A percentile compares a stretch with the other conserved stretches of the same genome.
Evolutionary conservation across 2,329 filamentous ascomycete species (phyloP).

Genomic region (Xylaria sp.): DNA sequence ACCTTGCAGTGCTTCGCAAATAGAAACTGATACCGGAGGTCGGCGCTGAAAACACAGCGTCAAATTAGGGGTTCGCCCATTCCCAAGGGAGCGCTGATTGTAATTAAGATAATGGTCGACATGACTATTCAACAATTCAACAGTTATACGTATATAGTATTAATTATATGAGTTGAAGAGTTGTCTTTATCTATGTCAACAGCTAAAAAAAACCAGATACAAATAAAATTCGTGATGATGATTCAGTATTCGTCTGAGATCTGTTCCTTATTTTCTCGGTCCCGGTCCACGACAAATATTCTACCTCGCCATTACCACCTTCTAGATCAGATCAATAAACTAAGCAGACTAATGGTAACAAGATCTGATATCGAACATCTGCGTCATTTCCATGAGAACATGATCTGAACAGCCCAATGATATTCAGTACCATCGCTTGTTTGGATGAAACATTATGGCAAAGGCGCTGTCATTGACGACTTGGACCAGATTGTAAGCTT

Average conservation of each 20-base stretch:
- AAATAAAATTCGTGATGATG: background rate
- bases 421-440: background rate
- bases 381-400: background rate
- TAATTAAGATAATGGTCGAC: background rate
- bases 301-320: background rate
- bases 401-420: background rate
- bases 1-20: background rate
- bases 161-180: background rate
- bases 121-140: background rate
- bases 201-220: background rate
- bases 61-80: no score
- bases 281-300: background rate
- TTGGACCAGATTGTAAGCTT: background rate
- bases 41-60: background rate
- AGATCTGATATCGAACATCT: background rate
- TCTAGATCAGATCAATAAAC: background rate
- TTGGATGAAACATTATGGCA: background rate
- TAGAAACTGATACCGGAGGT: background rate
- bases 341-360: background rate
- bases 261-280: background rate
- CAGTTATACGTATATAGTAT: background rate
- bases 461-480: background rate
- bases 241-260: background rate
- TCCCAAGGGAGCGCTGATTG: background rate
- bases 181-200: background rate